phyloP scores from a whole-genome alignment of 768 basidiomycete genomes.

The Suillus clintonianus region DNA sequence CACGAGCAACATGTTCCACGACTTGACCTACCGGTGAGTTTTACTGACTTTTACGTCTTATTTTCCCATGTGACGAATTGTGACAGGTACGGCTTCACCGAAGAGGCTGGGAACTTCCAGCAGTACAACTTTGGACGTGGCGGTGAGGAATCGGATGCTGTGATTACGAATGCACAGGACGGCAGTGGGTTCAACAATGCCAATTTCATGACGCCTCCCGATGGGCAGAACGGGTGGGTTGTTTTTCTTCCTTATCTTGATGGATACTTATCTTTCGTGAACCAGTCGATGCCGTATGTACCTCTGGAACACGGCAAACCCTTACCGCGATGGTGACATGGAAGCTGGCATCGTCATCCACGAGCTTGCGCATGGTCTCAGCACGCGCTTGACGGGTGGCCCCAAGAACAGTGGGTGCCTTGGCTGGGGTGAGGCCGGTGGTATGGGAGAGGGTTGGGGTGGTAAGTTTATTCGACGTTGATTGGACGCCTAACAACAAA shows the following conservation, averaged over 20 bases:
- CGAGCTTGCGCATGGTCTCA: conserved; percentile 85
- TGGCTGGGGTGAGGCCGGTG: conserved; percentile 94
- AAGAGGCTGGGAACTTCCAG: conserved; percentile 94
- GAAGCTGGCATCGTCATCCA: conserved; percentile 98
- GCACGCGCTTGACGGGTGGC: conserved; percentile 93
- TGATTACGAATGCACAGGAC: conserved; percentile 95
- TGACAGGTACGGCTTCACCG: conserved; percentile 85
- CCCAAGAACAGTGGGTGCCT: conserved; percentile 91
- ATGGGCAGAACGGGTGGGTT: conserved; percentile 73
- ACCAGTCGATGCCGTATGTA: conserved; percentile 87
- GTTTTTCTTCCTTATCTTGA: background rate
- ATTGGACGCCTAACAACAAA: background rate
- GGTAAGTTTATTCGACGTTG: conserved; percentile 36
- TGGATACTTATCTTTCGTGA: background rate
- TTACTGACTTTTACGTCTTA: background rate
- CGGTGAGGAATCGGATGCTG: conserved; percentile 83
- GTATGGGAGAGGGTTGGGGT: conserved; percentile 99
- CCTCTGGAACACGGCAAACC: conserved; percentile 88
- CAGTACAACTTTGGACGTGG: conserved; percentile 95
- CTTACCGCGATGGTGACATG: conserved; percentile 92
- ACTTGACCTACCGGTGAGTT: conserved; percentile 71
- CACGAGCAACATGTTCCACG: conserved; percentile 79
- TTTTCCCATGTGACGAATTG: conserved; percentile 9
- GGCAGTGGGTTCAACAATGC: conserved; percentile 92
- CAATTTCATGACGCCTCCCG: conserved; percentile 86